Evolutionary conservation across 495 filamentous ascomycete species (phyloP).

Genomic region (Podospora tetraspora): DNA sequence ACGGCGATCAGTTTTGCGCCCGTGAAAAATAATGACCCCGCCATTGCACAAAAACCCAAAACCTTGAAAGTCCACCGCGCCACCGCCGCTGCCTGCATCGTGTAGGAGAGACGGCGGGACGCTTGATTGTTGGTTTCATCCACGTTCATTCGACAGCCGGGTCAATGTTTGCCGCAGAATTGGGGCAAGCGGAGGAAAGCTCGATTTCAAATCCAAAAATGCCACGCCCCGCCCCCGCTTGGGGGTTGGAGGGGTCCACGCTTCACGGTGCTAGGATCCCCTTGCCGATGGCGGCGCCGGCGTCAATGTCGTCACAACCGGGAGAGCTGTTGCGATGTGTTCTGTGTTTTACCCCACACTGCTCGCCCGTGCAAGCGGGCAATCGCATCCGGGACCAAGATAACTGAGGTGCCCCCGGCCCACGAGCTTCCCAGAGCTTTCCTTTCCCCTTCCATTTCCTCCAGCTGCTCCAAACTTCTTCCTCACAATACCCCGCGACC

Average conservation of each 20-base stretch:
- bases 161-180: not conserved
- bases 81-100: not conserved
- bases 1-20: not conserved
- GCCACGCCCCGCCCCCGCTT: not conserved
- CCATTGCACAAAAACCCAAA: not conserved
- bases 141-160: not conserved
- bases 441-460: constrained; percentile 9
- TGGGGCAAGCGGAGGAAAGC: not conserved
- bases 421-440: not conserved
- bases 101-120: not conserved
- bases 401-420: not conserved
- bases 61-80: not conserved
- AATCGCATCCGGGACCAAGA: constrained; percentile 9
- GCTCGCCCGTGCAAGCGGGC: constrained; percentile 13
- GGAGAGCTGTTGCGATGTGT: constrained; percentile 19
- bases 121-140: not conserved
- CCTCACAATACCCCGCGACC: not conserved
- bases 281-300: not conserved
- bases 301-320: constrained; percentile 25
- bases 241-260: not conserved
- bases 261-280: not conserved
- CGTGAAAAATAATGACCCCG: not conserved
- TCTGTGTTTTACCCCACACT: not conserved
- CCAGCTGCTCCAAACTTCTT: constrained; percentile 3
- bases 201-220: not conserved